Base-by-base conservation (phyloP, 2,329 filamentous ascomycete genomes). In the Ascomycota sp. region DNA sequence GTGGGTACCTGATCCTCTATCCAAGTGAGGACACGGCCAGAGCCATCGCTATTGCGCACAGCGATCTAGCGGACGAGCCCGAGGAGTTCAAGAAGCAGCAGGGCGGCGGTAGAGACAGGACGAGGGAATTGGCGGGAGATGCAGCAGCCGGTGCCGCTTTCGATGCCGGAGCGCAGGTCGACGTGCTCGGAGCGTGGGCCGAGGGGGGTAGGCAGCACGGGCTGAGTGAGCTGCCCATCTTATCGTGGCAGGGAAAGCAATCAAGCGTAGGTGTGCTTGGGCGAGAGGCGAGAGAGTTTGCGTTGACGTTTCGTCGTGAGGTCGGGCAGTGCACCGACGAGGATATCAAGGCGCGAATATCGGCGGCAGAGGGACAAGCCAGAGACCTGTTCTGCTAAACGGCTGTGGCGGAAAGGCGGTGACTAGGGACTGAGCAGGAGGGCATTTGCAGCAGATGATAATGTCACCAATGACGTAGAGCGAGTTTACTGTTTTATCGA, bases 1-100 rank as follows among this genome's bases (percentile, higher is more conserved):
- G 79, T 20, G 80, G 78, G 9, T 93, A 91, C 51, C 71, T 67
- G 40, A 71, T 80, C 31, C 52, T 92, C 1, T 93, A 93, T 43
- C 86, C 86, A 0, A 68, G 71, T 23, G 59, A 67, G 13, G 51
- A 54, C 36, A 64, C 48, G 29, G 62, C 45, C 24, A 57, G 41
- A 15, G 57, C 67, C 4, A 54, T 92, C 9, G 69, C 71, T n/a
- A 77, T 72, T 1, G 56, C 86, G 1, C 85, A 94, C 48, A 69
- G 65, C 35, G 85, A 94, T 38, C 54, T 91, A 5, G 72, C 70
- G 34, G 65, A 69, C 24, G 45, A 61, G 2, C 83, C 83, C 0
- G 82, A 93, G 48, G 85, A 75, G 42, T 72, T 67, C 35, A 40
- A 50, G 7, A 40, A 41, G 2, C 41, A 40, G 10, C 22, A 13